These are phyloP conservation scores for Naganishia liquefaciens DNA, from an alignment of 1,284 basidiomycete genomes.

Conservation along the genomic window DNA sequence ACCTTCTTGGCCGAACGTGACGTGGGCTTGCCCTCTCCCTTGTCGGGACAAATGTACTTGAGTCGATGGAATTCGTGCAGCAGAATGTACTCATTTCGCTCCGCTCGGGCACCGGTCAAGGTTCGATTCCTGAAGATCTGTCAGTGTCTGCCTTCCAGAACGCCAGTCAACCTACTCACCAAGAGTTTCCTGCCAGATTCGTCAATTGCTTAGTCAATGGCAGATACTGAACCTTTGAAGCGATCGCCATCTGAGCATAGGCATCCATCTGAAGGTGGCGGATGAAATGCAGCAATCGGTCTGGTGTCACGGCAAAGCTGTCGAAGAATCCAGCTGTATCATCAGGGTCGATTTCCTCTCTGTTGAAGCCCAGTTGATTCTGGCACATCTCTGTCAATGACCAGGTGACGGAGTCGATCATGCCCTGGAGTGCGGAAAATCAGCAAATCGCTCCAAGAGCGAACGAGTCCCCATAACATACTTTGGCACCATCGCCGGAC, in stretches of 20 bases:
- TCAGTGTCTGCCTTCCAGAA: constrained; percentile 24
- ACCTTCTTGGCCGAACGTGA: constrained; percentile 57
- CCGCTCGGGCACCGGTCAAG: constrained; percentile 90
- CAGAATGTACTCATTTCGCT: constrained; percentile 98
- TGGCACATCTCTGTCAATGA: constrained; percentile 95
- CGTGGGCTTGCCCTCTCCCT: constrained; percentile 75
- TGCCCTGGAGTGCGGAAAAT: constrained; percentile 60
- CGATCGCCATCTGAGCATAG: constrained; percentile 94
- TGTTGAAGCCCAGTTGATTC: constrained; percentile 78
- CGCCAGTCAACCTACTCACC: constrained; percentile 60
- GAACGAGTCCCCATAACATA: constrained; percentile 49
- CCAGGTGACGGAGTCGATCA: constrained; percentile 96
- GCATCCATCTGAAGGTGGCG: constrained; percentile 90
- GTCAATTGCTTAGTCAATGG: constrained; percentile 91
- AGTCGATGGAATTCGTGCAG: constrained; percentile 96
- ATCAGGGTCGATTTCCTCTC: constrained; percentile 93
- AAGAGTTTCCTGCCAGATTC: constrained; percentile 95
- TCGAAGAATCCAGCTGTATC: constrained; percentile 92
- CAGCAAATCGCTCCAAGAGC: not conserved
- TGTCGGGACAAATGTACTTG: constrained; percentile 97
- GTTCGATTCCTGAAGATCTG: constrained; percentile 76
- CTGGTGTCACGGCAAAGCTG: constrained; percentile 72
- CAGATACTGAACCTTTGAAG: constrained; percentile 83
- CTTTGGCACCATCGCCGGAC: constrained; percentile 90
- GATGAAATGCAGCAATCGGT: constrained; percentile 81